These are phyloP conservation scores for Chlorociboria aeruginascens DNA, from an alignment of 495 filamentous ascomycete species.

Conservation along the genomic window DNA sequence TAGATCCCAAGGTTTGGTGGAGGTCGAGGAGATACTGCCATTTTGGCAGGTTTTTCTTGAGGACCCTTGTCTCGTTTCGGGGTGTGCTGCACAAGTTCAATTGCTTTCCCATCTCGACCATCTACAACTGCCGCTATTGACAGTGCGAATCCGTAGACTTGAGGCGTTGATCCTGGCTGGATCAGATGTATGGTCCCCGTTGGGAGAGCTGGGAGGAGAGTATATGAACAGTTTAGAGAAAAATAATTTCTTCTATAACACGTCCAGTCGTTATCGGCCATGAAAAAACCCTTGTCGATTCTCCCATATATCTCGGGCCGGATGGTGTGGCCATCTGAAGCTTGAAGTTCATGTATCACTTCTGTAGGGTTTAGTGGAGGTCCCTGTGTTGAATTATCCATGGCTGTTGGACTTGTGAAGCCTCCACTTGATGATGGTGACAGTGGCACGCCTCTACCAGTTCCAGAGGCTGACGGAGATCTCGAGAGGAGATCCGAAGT, in stretches of 20 bases:
- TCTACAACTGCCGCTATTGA: constrained; percentile 81
- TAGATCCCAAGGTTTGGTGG: constrained; percentile 28
- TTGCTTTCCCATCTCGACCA: constrained; percentile 58
- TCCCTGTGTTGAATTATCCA: constrained; percentile 18
- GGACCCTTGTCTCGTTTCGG: constrained; percentile 92
- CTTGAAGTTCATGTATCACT: constrained; percentile 43
- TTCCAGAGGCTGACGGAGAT: constrained; percentile 32
- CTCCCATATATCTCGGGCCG: constrained; percentile 70
- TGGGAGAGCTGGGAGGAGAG: constrained; percentile 39
- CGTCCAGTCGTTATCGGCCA: constrained; percentile 80
- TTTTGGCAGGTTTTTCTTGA: constrained; percentile 60
- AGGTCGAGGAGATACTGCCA: constrained; percentile 55
- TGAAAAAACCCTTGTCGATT: constrained; percentile 90
- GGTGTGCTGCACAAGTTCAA: constrained; percentile 88
- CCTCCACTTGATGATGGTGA: constrained; percentile 36
- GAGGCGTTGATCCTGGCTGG: constrained; percentile 23
- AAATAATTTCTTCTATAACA: constrained; percentile 96
- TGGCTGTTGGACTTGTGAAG: constrained; percentile 24
- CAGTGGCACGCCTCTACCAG: constrained; percentile 36
- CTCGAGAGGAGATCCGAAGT: constrained; percentile 34
- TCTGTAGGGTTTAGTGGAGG: constrained; percentile 50
- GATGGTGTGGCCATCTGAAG: constrained; percentile 45
- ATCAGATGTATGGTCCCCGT: constrained; percentile 10
- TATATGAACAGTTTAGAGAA: constrained; percentile 73
- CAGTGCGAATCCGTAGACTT: constrained; percentile 64